Conservation (phyloP, 179 eudicot species). For the Drosera spatulata region DNA sequence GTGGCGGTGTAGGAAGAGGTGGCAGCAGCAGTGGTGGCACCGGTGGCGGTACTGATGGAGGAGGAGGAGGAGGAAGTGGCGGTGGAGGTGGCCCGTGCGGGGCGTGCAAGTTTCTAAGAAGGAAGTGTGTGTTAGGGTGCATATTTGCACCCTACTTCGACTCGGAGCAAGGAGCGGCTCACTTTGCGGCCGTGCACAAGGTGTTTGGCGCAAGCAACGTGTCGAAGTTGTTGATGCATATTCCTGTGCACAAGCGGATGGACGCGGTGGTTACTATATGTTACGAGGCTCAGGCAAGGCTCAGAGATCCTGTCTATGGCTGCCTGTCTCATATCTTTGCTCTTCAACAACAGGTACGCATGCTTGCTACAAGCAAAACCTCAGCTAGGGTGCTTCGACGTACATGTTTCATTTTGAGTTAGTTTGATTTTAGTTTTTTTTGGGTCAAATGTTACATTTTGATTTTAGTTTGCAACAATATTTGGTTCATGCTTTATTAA, state of each 20-base stretch:
- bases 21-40: too few relatives aligned
- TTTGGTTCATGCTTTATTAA: too few relatives aligned
- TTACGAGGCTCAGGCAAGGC: constrained; percentile 85
- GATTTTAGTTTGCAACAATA: too few relatives aligned
- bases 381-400: too few relatives aligned
- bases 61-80: too few relatives aligned
- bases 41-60: constrained; percentile 37
- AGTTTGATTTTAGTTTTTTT: too few relatives aligned
- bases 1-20: constrained; percentile 21
- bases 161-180: constrained; percentile 81
- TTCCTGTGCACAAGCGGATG: constrained; percentile 49
- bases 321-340: constrained; percentile 81
- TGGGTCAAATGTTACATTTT: too few relatives aligned
- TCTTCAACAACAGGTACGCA: constrained; percentile 80
- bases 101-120: constrained; percentile 76
- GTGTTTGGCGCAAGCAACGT: constrained; percentile 92
- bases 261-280: constrained; percentile 87
- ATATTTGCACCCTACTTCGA: constrained; percentile 92
- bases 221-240: constrained; percentile 56
- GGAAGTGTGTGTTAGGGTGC: constrained; percentile 76
- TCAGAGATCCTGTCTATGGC: constrained; percentile 82
- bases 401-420: too few relatives aligned
- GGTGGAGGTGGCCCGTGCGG: constrained; percentile 69
- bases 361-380: neutral
- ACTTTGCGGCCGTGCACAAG: constrained; percentile 90